Conservation (phyloP, 257 asterid species). For the Nicotiana noctiflora region DNA sequence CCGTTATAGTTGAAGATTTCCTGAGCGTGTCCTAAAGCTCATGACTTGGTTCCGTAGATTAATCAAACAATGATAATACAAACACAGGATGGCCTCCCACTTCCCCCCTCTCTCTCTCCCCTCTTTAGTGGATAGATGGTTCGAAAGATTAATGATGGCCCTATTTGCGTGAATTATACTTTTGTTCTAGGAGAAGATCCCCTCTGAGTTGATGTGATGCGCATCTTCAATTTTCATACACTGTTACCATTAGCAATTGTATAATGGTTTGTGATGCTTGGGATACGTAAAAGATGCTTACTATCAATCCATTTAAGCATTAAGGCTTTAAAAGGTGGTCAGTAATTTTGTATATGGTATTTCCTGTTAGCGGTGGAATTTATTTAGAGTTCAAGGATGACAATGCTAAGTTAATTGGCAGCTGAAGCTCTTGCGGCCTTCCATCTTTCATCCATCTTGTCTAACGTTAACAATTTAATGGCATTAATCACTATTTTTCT, state of each 20-base stretch:
- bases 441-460: neutral
- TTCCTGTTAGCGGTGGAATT: neutral
- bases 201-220: neutral
- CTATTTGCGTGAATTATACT: neutral
- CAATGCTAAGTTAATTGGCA: neutral
- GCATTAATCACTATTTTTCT: neutral
- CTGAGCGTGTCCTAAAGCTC: neutral
- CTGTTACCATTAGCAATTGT: neutral
- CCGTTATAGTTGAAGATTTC: neutral
- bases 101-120: no score
- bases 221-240: neutral
- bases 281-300: neutral
- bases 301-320: neutral
- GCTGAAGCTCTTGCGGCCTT: neutral
- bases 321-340: neutral
- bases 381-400: neutral
- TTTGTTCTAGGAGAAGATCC: neutral
- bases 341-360: neutral
- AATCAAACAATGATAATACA: neutral
- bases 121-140: neutral
- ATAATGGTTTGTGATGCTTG: neutral
- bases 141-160: neutral
- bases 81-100: neutral
- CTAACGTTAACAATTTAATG: no score
- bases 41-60: neutral